Base-by-base conservation (phyloP, 106 monocot species). In the Phalaenopsis equestris region DNA sequence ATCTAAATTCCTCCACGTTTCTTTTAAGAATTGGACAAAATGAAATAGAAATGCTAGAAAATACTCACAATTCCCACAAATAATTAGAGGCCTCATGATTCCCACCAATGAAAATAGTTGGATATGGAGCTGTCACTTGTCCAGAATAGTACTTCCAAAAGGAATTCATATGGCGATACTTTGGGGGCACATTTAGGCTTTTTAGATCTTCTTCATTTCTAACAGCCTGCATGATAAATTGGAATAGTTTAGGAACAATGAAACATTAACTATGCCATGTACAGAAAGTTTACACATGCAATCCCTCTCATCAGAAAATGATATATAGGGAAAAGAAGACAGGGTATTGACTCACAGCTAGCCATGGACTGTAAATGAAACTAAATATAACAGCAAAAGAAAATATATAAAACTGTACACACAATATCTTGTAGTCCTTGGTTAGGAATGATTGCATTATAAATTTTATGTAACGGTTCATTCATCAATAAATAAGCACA, bases 141-240 rank as follows among this genome's bases (percentile, higher is more conserved):
- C 98, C 98, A 37, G 89, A 92, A 81, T 98, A 98, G 85, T 98
- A 98, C 76, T 98, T 98, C 94, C 94, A 94, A 75, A 98, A 98
- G 17, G 94, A 79, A 68, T 91, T 92, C 98, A 94, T 94, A 8
- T 41, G 80, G 11, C 89, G 86, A 79, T 84, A 98, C 6, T 94
- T 94, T 70, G 87, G 92, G 55, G 83, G 85, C 64, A 94, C 94
- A 88, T 92, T 94, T 83, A 98, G 56, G 84, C 92, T 90, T 17
- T 92, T 77, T 41, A 98, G 74, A 81, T 98, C 94, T 80, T 82
- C 87, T 58, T 88, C 89, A 82, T 94, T 89, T 74, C 98, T 94
- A 61, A 98, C 92, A 47, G 98, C 94, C 98, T 95, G 88, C 15
- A 23, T 24, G 45, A 30, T 24, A 77, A 64, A 77, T 24, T 41